Conservation (phyloP, 2,329 filamentous ascomycete genomes). For the Rhynchosporium secalis region DNA sequence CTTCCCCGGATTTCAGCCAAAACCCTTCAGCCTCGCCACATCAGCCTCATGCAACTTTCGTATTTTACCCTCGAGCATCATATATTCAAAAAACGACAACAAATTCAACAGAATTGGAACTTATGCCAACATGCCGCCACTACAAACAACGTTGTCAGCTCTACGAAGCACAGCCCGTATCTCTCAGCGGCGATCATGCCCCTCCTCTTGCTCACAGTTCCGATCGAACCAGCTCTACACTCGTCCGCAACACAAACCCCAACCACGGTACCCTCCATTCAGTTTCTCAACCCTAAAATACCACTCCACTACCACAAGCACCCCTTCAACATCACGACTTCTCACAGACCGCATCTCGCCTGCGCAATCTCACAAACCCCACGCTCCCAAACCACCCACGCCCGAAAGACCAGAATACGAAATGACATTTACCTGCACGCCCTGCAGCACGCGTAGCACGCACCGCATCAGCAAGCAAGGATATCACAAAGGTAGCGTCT, state of each 20-base stretch:
- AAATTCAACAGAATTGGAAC: neutral
- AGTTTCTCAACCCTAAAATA: neutral
- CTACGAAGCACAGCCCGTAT: neutral
- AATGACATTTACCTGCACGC: slow-evolving; percentile 89
- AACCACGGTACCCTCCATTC: neutral
- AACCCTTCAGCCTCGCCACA: neutral
- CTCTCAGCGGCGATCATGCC: neutral
- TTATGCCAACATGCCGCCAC: slow-evolving; percentile 4
- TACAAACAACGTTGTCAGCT: neutral
- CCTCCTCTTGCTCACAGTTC: neutral
- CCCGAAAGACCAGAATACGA: slow-evolving; percentile 67
- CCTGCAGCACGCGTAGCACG: slow-evolving; percentile 75
- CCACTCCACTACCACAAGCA: neutral
- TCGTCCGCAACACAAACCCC: neutral
- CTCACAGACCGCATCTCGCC: slow-evolving; percentile 7
- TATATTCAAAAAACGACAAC: neutral
- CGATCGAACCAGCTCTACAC: neutral
- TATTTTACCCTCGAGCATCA: neutral
- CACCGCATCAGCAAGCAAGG: slow-evolving; percentile 92
- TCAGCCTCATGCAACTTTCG: neutral
- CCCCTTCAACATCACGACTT: neutral
- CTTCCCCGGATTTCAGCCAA: neutral
- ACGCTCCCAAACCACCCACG: neutral
- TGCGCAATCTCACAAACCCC: neutral
- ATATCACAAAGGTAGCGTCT: slow-evolving; percentile 85